A percentile compares a stretch with the other conserved stretches of the same genome.
Conservation (phyloP, 2,329 filamentous ascomycete species). For the Alternaria rosae region DNA sequence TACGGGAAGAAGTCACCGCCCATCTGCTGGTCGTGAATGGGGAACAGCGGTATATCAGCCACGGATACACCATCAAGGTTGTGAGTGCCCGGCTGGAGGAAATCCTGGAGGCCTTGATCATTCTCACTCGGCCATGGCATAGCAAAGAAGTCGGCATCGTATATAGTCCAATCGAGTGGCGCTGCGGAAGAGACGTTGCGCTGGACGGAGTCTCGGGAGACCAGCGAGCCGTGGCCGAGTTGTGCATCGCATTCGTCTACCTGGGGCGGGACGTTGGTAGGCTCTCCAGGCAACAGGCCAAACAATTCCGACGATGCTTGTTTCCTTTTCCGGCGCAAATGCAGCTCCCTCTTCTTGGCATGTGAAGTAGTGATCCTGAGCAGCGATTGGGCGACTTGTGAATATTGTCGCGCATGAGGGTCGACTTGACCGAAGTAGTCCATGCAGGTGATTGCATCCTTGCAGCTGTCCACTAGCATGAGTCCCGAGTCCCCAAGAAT, state of each 20-base stretch:
- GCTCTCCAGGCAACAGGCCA: slow-evolving; percentile 30
- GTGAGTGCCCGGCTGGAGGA: slow-evolving; percentile 41
- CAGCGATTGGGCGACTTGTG: slow-evolving; percentile 34
- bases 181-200: slow-evolving; percentile 12
- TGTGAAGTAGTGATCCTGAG: slow-evolving; percentile 35
- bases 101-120: slow-evolving; percentile 41
- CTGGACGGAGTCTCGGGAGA: slow-evolving; percentile 10
- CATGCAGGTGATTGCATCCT: slow-evolving; percentile 33
- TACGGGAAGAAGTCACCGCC: slow-evolving; percentile 18
- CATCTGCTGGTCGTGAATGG: slow-evolving; percentile 39
- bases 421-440: slow-evolving; percentile 39
- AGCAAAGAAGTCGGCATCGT: slow-evolving; percentile 42
- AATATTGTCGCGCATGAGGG: slow-evolving; percentile 42
- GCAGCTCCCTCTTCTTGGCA: slow-evolving; percentile 33
- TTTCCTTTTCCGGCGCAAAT: slow-evolving; percentile 32
- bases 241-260: neutral
- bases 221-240: slow-evolving; percentile 2
- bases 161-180: slow-evolving; percentile 40
- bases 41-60: slow-evolving; percentile 43
- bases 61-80: slow-evolving; percentile 38
- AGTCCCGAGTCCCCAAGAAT: slow-evolving; percentile 35
- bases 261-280: neutral
- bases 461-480: slow-evolving; percentile 29
- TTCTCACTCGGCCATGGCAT: slow-evolving; percentile 42
- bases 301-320: slow-evolving; percentile 42